Conservation (phyloP, 768 basidiomycete species). For the Crepidotus variabilis region DNA sequence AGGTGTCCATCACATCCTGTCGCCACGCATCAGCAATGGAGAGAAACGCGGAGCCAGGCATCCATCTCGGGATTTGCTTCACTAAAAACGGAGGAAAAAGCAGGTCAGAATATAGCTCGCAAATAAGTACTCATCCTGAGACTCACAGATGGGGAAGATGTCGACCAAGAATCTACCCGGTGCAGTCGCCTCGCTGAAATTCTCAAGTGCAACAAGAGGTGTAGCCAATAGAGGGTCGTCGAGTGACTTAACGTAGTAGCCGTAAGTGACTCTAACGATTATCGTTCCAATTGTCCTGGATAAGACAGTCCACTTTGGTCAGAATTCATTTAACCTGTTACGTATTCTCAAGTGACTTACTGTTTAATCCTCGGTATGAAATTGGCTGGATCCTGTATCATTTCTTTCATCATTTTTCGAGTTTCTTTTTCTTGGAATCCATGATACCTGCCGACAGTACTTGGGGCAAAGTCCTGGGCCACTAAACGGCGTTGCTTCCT, state of each 20-base stretch:
- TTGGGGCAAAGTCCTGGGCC: constrained; percentile 16
- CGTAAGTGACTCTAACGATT: constrained; percentile 52
- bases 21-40: constrained; percentile 36
- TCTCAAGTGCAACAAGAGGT: constrained; percentile 43
- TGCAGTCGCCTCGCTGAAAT: constrained; percentile 43
- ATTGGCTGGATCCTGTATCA: constrained; percentile 20
- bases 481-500: constrained; percentile 30
- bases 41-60: constrained; percentile 54
- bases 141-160: constrained; percentile 27
- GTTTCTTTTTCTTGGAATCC: constrained; percentile 18
- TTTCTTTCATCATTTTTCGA: constrained; percentile 14
- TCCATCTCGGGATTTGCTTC: constrained; percentile 48
- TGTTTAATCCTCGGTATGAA: constrained; percentile 27
- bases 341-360: constrained; percentile 6
- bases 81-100: constrained; percentile 22
- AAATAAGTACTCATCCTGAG: not conserved
- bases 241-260: constrained; percentile 48
- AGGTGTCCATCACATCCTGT: constrained; percentile 31
- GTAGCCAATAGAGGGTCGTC: constrained; percentile 45
- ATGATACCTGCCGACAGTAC: constrained; percentile 12
- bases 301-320: not conserved
- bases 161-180: constrained; percentile 38
- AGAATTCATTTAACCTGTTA: not conserved
- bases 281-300: constrained; percentile 45
- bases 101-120: not conserved